Evolutionary conservation across 2,329 filamentous ascomycete genomes (phyloP), one percentile per base, ranked within the genome.

Genomic region (Fusarium sarcochroum): DNA sequence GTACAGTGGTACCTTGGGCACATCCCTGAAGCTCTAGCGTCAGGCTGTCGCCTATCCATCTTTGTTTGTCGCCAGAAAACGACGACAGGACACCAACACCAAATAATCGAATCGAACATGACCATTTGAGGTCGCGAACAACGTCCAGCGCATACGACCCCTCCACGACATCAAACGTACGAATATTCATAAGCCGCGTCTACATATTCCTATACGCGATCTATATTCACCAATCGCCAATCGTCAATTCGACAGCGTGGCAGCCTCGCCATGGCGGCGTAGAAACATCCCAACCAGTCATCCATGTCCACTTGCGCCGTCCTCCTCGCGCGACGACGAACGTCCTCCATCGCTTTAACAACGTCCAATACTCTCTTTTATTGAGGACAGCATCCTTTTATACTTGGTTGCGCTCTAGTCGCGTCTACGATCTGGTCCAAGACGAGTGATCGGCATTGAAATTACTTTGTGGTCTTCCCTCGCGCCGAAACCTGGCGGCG

Each of bases 201-300:
- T 25, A 34, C 50, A 46, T 45, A 21, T 14, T 44, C 20, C 51
- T 25, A 27, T 47, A 59, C 55, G 69, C 66, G 63, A 62, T 58
- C 47, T 51, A 32, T 44, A 51, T 49, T 60, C 58, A 50, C 51
- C 61, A 74, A 65, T 64, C 58, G 70, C 59, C 59, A 73, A 72
- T 69, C 66, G 62, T 40, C 64, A 63, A 63, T 69, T 68, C 63
- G 66, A 72, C 63, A 63, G 61, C 68, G 71, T 74, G 63, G 70
- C 70, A 74, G 72, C 72, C 72, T 74, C 72, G 72, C 72, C 72
- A 75, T 75, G 72, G 69, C 72, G 70, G 69, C 70, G 51, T 74
- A 73, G 60, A 73, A 63, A 66, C 68, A 66, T 48, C 40, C 47
- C 64, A 54, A 61, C 68, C 66, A 72, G 68, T 73, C 63, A 73